Conservation (phyloP, 495 filamentous ascomycete genomes). For the Acidomyces sp. region DNA sequence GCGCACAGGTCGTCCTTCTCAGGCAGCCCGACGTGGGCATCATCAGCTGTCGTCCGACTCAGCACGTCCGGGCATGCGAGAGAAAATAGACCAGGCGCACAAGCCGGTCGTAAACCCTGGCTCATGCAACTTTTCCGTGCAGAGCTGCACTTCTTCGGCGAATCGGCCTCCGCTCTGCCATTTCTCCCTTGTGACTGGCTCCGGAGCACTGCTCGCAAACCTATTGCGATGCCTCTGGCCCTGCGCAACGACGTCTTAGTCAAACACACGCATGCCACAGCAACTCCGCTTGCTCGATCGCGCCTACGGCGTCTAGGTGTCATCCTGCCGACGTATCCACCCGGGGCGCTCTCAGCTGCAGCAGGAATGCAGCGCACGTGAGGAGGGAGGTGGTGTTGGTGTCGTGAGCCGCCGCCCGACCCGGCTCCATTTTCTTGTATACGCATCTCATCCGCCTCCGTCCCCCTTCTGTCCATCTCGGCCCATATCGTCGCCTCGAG, state of each 20-base stretch:
- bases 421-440: not conserved
- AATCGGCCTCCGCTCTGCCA: constrained; percentile 4
- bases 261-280: constrained; percentile 4
- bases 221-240: constrained; percentile 9
- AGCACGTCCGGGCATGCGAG: too few species aligned
- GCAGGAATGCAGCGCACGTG: not conserved
- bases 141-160: not conserved
- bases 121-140: constrained; percentile 1
- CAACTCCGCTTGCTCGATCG: not conserved
- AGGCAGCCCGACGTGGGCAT: too few species aligned
- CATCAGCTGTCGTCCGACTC: too few species aligned
- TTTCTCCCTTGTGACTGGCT: constrained; percentile 15
- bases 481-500: not conserved
- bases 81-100: too few species aligned
- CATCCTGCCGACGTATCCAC: not conserved
- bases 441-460: not conserved
- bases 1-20: too few species aligned
- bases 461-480: not conserved
- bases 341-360: constrained; percentile 5
- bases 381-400: not conserved
- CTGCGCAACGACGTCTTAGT: constrained; percentile 3
- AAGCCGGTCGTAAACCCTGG: not conserved
- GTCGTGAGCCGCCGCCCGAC: not conserved
- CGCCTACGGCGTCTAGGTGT: constrained; percentile 2
- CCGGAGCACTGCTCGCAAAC: constrained; percentile 3